A percentile compares a stretch with the other conserved stretches of the same genome.
These are phyloP conservation scores for Sphagnum tenellum DNA, from an alignment of 225 moss, liverwort and hornwort species.

Conservation along the genomic window DNA sequence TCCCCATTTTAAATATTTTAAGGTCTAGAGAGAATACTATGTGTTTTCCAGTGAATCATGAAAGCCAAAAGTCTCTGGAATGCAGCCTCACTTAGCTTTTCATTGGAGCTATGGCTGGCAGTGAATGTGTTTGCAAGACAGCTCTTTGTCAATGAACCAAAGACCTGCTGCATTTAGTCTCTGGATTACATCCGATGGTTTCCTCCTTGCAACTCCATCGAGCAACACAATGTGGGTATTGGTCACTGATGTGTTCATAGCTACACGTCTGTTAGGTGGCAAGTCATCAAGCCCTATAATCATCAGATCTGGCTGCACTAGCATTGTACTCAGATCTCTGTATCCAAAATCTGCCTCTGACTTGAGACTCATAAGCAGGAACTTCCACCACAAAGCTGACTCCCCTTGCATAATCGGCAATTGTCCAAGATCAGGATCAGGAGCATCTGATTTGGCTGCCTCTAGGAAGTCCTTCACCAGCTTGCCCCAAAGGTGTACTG, in stretches of 20 bases:
- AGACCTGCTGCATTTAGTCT: conserved; percentile 28
- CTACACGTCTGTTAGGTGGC: too few species aligned
- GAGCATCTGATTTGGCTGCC: conserved; percentile 11
- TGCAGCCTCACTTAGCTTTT: too few species aligned
- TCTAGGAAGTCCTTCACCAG: conserved; percentile 34
- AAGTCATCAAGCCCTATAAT: conserved; percentile 24
- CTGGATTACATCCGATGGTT: conserved; percentile 21
- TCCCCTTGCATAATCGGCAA: too few species aligned
- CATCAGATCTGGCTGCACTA: too few species aligned
- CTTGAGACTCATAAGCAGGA: too few species aligned
- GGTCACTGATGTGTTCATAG: conserved; percentile 1
- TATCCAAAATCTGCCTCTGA: too few species aligned
- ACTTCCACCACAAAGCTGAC: too few species aligned
- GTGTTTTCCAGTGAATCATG: too few species aligned
- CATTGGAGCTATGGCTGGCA: conserved; percentile 16
- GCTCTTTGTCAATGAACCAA: conserved; percentile 48
- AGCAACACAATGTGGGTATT: conserved; percentile 46
- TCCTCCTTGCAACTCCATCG: conserved; percentile 20
- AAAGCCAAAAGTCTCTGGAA: too few species aligned
- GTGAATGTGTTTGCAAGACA: conserved; percentile 46
- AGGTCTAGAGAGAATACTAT: too few species aligned
- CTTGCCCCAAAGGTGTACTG: conserved; percentile 33
- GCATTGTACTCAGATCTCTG: too few species aligned
- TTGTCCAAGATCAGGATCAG: background rate
- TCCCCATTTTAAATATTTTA: too few species aligned